Evolutionary conservation across 1,139 yeast genomes (phyloP).

Genomic region (Suhomyces terraborum): DNA sequence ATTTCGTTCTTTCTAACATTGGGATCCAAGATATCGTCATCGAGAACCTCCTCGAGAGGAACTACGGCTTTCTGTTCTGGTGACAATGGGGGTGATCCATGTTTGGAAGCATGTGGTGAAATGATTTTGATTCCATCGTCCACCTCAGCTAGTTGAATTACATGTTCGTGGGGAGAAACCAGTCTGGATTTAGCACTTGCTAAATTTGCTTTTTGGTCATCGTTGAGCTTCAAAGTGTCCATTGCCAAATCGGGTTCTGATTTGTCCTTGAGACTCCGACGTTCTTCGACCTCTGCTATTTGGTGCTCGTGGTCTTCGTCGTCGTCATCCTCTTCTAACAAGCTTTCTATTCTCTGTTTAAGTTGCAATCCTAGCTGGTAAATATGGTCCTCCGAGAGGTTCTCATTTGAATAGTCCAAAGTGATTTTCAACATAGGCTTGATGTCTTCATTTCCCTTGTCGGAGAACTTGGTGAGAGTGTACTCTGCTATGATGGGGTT

Average conservation of each 20-base stretch:
- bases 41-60: conserved; percentile 11
- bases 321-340: conserved; percentile 25
- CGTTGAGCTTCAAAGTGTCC: not conserved
- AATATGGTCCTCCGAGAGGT: conserved; percentile 40
- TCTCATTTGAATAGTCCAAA: conserved; percentile 35
- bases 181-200: conserved; percentile 7
- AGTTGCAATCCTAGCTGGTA: conserved; percentile 35
- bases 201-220: not conserved
- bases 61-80: conserved; percentile 14
- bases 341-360: conserved; percentile 34
- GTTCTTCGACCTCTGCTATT: conserved; percentile 8
- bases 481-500: conserved; percentile 50
- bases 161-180: conserved; percentile 16
- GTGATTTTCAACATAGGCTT: conserved; percentile 43
- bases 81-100: conserved; percentile 16
- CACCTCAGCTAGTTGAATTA: conserved; percentile 24
- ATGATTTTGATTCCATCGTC: conserved; percentile 23
- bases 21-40: not conserved
- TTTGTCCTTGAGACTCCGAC: conserved; percentile 4
- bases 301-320: conserved; percentile 6
- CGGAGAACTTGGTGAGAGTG: conserved; percentile 35
- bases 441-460: conserved; percentile 23
- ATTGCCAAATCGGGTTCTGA: not conserved
- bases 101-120: conserved; percentile 20
- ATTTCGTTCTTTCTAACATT: conserved; percentile 30